Percentiles rank a stretch among this genome's conserved stretches.
Evolutionary conservation across 108 stramenopile species (phyloP).

Genomic region (Phaeodactylum tricornutum): DNA sequence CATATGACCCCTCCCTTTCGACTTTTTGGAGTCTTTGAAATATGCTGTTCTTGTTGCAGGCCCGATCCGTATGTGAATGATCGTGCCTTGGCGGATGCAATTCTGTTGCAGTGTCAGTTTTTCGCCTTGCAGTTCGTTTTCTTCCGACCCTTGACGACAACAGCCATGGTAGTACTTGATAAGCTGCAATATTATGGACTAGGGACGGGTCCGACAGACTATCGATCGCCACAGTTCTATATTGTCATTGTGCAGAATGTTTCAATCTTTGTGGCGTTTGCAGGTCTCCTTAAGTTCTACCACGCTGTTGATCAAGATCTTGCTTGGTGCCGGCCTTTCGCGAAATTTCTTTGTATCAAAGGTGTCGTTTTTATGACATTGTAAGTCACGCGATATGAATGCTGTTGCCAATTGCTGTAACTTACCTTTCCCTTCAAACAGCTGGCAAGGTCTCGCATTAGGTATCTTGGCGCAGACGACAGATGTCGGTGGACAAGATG

Average conservation of each 20-base stretch:
- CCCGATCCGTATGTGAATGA: constrained; percentile 28
- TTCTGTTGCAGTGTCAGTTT: constrained; percentile 77
- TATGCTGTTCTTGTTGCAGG: constrained; percentile 33
- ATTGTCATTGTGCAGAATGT: constrained; percentile 68
- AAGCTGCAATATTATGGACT: constrained; percentile 59
- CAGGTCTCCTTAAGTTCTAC: constrained; percentile 86
- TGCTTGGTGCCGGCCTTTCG: constrained; percentile 83
- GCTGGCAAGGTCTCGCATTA: constrained; percentile 85
- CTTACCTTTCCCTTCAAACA: no score
- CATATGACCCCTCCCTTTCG: constrained; percentile 61
- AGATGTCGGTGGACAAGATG: constrained; percentile 36
- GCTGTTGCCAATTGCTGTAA: no score
- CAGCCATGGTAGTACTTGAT: constrained; percentile 48
- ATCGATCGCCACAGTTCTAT: constrained; percentile 68
- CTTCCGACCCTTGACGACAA: constrained; percentile 62
- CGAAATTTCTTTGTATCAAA: constrained; percentile 71
- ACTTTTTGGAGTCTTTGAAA: constrained; percentile 22
- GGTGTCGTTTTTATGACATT: constrained; percentile 89
- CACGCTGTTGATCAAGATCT: constrained; percentile 84
- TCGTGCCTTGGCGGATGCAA: constrained; percentile 63
- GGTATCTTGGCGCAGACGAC: constrained; percentile 57
- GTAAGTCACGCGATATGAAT: no score
- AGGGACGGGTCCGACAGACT: constrained; percentile 42
- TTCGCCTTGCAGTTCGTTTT: constrained; percentile 92
- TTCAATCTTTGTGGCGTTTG: constrained; percentile 81